These are phyloP conservation scores for Keqinozyma sinolaborantium DNA, from an alignment of 1,139 yeast species.

Conservation along the genomic window DNA sequence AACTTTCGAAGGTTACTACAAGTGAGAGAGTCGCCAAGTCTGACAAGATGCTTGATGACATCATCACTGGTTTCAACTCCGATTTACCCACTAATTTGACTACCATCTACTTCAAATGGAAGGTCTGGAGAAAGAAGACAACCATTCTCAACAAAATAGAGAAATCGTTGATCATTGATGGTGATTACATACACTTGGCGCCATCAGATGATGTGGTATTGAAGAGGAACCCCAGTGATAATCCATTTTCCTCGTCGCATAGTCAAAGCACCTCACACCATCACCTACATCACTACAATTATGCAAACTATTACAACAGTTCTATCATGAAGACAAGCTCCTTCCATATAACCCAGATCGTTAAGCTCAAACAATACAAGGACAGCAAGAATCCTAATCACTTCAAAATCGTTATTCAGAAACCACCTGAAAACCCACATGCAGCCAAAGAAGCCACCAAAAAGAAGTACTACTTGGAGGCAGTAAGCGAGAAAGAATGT, in stretches of 20 bases:
- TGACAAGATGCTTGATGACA: conserved; percentile 32
- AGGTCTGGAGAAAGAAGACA: conserved; percentile 86
- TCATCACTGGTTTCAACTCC: conserved; percentile 29
- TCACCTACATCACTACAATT: conserved; percentile 36
- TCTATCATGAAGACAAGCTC: conserved; percentile 74
- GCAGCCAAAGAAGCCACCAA: conserved; percentile 31
- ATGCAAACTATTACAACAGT: conserved; percentile 53
- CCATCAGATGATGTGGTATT: conserved; percentile 61
- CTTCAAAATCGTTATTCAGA: conserved; percentile 79
- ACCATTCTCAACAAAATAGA: conserved; percentile 81
- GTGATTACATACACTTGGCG: conserved; percentile 85
- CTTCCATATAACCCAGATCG: conserved; percentile 79
- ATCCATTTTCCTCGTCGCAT: conserved; percentile 18
- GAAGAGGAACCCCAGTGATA: conserved; percentile 49
- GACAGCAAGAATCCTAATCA: conserved; percentile 64
- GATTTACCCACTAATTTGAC: conserved; percentile 35
- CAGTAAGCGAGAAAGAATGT: conserved; percentile 58
- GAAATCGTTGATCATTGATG: conserved; percentile 83
- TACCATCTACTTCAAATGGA: conserved; percentile 52
- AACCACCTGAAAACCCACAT: conserved; percentile 45
- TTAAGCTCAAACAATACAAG: conserved; percentile 71
- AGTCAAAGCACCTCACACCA: conserved; percentile 17
- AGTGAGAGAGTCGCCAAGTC: conserved; percentile 8
- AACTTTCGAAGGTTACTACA: background rate
- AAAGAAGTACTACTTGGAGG: conserved; percentile 87